A percentile compares a stretch with the other conserved stretches of the same genome.
These are phyloP conservation scores for Hygrophorus pudorinus DNA, from an alignment of 768 basidiomycete genomes.

Conservation along the genomic window DNA sequence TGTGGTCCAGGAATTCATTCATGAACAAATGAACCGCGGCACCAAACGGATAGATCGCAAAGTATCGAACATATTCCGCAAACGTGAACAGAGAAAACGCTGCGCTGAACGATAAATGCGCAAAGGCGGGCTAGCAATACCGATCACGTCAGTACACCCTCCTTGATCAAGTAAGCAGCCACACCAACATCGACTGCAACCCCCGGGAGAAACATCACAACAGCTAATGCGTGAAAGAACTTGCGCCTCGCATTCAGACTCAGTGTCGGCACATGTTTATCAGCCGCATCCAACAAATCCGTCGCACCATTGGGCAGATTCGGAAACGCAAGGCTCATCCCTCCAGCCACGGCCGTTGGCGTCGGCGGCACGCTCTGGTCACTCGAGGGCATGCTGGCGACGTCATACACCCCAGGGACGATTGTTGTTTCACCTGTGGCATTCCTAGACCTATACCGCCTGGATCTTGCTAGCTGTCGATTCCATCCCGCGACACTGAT, in stretches of 20 bases:
- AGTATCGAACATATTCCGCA: slow-evolving; percentile 96
- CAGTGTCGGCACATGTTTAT: slow-evolving; percentile 84
- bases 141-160: slow-evolving; percentile 10
- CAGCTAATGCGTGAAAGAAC: slow-evolving; percentile 93
- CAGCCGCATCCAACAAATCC: slow-evolving; percentile 72
- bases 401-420: slow-evolving; percentile 18
- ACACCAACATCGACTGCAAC: slow-evolving; percentile 79
- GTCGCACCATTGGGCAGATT: slow-evolving; percentile 50
- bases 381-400: slow-evolving; percentile 6
- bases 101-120: slow-evolving; percentile 87
- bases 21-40: slow-evolving; percentile 91
- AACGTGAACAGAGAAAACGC: slow-evolving; percentile 95
- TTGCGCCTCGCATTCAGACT: slow-evolving; percentile 89
- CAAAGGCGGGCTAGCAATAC: slow-evolving; percentile 77
- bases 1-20: slow-evolving; percentile 93
- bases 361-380: background rate
- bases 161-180: slow-evolving; percentile 4
- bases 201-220: slow-evolving; percentile 94
- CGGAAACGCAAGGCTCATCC: slow-evolving; percentile 31
- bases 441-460: slow-evolving; percentile 49
- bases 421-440: slow-evolving; percentile 13
- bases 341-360: slow-evolving; percentile 13
- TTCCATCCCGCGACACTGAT: slow-evolving; percentile 94
- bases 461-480: slow-evolving; percentile 72
- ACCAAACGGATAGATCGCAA: slow-evolving; percentile 95